Evolutionary conservation across 2,329 filamentous ascomycete genomes (phyloP).

Genomic region (Alternaria incomplexa): DNA sequence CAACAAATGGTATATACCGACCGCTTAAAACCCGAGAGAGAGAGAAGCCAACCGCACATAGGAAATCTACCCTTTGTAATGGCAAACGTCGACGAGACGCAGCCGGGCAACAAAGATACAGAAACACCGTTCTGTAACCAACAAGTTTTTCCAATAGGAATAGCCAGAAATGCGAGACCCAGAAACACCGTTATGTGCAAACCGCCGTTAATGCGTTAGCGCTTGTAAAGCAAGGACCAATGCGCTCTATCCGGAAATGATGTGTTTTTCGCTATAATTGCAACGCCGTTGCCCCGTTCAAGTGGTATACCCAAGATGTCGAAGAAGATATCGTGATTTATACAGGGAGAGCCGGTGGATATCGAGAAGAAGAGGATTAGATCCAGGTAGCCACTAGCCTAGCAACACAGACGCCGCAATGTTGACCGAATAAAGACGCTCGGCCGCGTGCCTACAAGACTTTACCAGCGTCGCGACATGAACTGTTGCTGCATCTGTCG

Average conservation of each 20-base stretch:
- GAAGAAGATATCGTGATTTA: slow-evolving; percentile 52
- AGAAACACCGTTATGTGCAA: slow-evolving; percentile 49
- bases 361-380: slow-evolving; percentile 46
- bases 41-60: slow-evolving; percentile 45
- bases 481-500: slow-evolving; percentile 65
- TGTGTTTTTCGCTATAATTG: slow-evolving; percentile 44
- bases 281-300: slow-evolving; percentile 49
- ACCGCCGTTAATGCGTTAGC: slow-evolving; percentile 49
- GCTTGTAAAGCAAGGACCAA: slow-evolving; percentile 45
- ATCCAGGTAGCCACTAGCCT: slow-evolving; percentile 49
- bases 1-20: slow-evolving; percentile 50
- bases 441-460: slow-evolving; percentile 41
- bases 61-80: slow-evolving; percentile 49
- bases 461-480: slow-evolving; percentile 57
- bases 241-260: slow-evolving; percentile 47
- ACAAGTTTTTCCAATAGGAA: slow-evolving; percentile 43
- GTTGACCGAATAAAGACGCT: slow-evolving; percentile 37
- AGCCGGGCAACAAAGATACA: slow-evolving; percentile 43
- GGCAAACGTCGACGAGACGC: slow-evolving; percentile 23
- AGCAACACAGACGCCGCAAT: slow-evolving; percentile 49
- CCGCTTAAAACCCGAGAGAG: slow-evolving; percentile 33
- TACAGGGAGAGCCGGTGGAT: slow-evolving; percentile 51
- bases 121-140: slow-evolving; percentile 44
- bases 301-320: slow-evolving; percentile 51
- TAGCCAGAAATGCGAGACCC: slow-evolving; percentile 43